Percentiles rank a stretch among this genome's conserved stretches.
These are phyloP conservation scores for Blastobotrys peoriensis DNA, from an alignment of 805 yeast genomes.

Conservation along the genomic window DNA sequence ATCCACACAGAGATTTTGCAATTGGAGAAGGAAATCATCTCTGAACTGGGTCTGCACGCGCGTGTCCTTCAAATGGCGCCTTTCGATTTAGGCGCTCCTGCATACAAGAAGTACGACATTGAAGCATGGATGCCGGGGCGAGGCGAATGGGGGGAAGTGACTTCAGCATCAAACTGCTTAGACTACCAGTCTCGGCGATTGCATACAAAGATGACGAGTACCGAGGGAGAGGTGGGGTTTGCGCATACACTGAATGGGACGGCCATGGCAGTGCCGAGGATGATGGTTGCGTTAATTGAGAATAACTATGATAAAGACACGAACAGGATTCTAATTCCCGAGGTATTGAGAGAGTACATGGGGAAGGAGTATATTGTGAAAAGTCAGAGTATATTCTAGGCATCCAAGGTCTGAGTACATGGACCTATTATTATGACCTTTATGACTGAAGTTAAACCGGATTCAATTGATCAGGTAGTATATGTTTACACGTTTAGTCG, in stretches of 20 bases:
- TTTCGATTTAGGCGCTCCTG: constrained; percentile 90
- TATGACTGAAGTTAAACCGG: no score
- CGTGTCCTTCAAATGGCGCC: constrained; percentile 84
- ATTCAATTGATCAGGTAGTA: no score
- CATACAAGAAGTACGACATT: constrained; percentile 82
- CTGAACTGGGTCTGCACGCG: constrained; percentile 68
- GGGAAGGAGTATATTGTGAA: constrained; percentile 40
- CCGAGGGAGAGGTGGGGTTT: constrained; percentile 35
- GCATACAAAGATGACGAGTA: constrained; percentile 50
- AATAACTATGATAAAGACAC: constrained; percentile 62
- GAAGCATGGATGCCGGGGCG: constrained; percentile 99
- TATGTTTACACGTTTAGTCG: no score
- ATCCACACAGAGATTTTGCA: constrained; percentile 55
- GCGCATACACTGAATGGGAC: constrained; percentile 92
- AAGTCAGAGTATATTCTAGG: neutral
- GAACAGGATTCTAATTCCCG: constrained; percentile 55
- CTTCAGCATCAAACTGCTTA: constrained; percentile 86
- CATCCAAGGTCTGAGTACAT: no score
- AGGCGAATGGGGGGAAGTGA: constrained; percentile 85
- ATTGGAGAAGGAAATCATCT: constrained; percentile 60
- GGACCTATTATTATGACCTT: no score
- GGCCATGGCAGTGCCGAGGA: constrained; percentile 88
- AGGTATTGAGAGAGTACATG: constrained; percentile 65
- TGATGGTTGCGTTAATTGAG: constrained; percentile 79
- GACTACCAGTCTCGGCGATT: constrained; percentile 86